Evolutionary conservation across 1,139 yeast species (phyloP).

Genomic region (Suhomyces coccinellae): DNA sequence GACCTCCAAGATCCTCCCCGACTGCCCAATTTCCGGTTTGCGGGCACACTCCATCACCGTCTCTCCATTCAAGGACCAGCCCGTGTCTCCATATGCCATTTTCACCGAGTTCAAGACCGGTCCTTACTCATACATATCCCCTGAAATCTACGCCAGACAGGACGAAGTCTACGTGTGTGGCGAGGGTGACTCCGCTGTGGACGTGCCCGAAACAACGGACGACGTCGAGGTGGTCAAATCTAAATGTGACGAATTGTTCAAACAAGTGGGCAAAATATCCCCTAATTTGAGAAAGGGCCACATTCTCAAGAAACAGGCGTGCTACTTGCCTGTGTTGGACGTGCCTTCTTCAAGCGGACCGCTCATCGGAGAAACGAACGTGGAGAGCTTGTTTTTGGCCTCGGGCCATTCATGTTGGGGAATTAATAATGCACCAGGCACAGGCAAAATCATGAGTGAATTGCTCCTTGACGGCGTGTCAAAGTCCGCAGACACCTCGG

Average conservation of each 20-base stretch:
- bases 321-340: slow-evolving; percentile 91
- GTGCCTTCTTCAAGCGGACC: slow-evolving; percentile 94
- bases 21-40: slow-evolving; percentile 88
- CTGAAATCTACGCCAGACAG: slow-evolving; percentile 91
- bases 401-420: slow-evolving; percentile 99
- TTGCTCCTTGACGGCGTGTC: slow-evolving; percentile 82
- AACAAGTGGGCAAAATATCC: slow-evolving; percentile 77
- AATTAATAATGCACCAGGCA: slow-evolving; percentile 94
- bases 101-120: slow-evolving; percentile 84
- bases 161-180: slow-evolving; percentile 98
- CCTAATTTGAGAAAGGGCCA: slow-evolving; percentile 73
- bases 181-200: slow-evolving; percentile 89
- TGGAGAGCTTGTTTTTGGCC: slow-evolving; percentile 73
- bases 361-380: slow-evolving; percentile 88
- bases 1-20: slow-evolving; percentile 87
- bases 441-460: slow-evolving; percentile 91
- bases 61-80: slow-evolving; percentile 67
- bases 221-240: slow-evolving; percentile 87
- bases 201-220: slow-evolving; percentile 91
- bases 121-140: slow-evolving; percentile 68
- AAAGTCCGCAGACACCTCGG: slow-evolving; percentile 72
- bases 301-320: slow-evolving; percentile 84
- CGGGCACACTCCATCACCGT: slow-evolving; percentile 95
- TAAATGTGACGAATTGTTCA: slow-evolving; percentile 84
- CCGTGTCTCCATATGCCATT: slow-evolving; percentile 88